Evolutionary conservation across 2,329 filamentous ascomycete genomes (phyloP), one percentile per base, ranked within the genome.

Genomic region (Eurotiales sp.): DNA sequence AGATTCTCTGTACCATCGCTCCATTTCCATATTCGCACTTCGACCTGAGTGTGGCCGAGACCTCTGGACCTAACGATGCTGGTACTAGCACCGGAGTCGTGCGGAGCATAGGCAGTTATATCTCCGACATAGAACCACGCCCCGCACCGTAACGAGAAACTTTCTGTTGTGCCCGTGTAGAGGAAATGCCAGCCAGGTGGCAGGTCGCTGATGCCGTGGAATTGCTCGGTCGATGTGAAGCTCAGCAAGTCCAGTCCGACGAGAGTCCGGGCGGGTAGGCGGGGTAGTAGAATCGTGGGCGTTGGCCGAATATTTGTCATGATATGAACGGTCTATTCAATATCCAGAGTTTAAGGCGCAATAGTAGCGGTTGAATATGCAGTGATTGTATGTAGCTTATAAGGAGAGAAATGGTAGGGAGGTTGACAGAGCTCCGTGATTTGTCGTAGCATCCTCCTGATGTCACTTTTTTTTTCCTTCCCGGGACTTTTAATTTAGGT

Each of bases 221-320:
- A 85, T 47, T 78, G 77, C 10, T 79, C 72, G 10, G 81, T 81
- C 3, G 81, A 80, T 14, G 80, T 84, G 66, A 86, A 85, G 41
- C 82, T 81, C 45, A 85, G 74, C 17, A 78, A 70, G 57, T 78
- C 72, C 51, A 77, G 70, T 36, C 75, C 82, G 57, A 78, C 77
- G 27, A 78, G 63, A 12, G 74, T 73, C 56, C 71, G 72, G 3
- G 73, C 64, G 17, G 75, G 75, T 30, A 78, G 70, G 36, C 67
- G 50, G 27, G 69, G 67, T 56, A 77, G 63, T 27, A 78, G 66
- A 52, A 77, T 60, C 7, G 71, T 72, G 32, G 67, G 70, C n/a
- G 70, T 65, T 8, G 68, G 66, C 17, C 30, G 51, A 58, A 58
- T 32, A 61, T 56, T 50, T 22, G 46, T 8, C 46, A 54, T 54